Base-by-base conservation (phyloP, 306 rosid species). In the Mimosa bimucronata region DNA sequence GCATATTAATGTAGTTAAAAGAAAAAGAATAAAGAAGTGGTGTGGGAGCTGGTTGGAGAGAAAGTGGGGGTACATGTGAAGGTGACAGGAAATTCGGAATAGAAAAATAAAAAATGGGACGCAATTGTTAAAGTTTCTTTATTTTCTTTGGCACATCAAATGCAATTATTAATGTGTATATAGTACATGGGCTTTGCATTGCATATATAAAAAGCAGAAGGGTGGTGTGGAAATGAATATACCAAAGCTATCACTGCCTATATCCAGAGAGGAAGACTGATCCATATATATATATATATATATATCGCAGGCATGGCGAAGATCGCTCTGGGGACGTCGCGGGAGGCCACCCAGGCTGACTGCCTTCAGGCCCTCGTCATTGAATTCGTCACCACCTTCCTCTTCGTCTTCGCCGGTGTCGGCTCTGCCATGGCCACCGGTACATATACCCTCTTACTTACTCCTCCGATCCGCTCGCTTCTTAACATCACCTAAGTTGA, bases 391-490 rank as follows among this genome's bases (percentile, higher is more conserved):
- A 82, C 92, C 77, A 92, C 98, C 82, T 94, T 94, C 77, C 88
- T 94, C 70, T 94, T 94, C 37, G 93, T 92, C 85, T 94, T 94
- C 34, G 88, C 80, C 46, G 97, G 98, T 9, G 97, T 94, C 19
- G 98, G 89, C 76, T 77, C 97, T 21, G 89, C 94, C 85, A 94
- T 94, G 88, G 76, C 87, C 7, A 86, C 83, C 41, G 93, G 97
- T 92, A 85, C 19, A 1, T 16, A 23, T 21, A n/a, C 28, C 19
- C 3, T 21, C 62, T 11, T 60, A 11, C 10, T 18, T 60, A 26
- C 31, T 60, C 9, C 16, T 25, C 19, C 0, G 1, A 21, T n/a
- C n/a, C 25, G 7, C 58, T 52, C 6, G 6, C 58, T 52, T n/a
- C n/a, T n/a, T n/a, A n/a, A n/a, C n/a, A n/a, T n/a, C n/a, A n/a